Base-by-base conservation (phyloP, 1,284 basidiomycete genomes). In the Coniferiporia sulphurascens region DNA sequence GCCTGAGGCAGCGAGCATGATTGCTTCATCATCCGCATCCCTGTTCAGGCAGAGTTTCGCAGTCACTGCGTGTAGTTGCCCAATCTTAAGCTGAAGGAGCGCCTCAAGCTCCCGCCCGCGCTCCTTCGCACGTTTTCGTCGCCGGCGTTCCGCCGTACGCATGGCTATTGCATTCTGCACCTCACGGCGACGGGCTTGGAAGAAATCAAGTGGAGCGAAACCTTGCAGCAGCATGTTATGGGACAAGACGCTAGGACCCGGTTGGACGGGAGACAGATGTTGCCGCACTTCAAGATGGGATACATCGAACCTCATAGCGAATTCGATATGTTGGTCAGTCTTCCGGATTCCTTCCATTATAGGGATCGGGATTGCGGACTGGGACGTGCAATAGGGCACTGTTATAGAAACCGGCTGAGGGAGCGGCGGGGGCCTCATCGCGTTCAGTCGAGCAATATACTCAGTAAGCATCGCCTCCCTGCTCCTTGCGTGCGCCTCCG, bases 111-210 rank as follows among this genome's bases (percentile, higher is more conserved):
- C 60, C 22, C 54, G 45, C 5, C 36, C 35, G 15, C 56, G 59
- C 38, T 61, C 60, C 44, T 61, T 61, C n/a, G 49, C 50, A 21
- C 43, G 49, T 36, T 61, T 61, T 22, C 60, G 38, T 19, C 38
- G 21, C 27, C 45, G 41, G 17, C 60, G 50, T 35, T 54, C 56
- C n/a, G 44, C 19, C 9, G 56, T 35, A 15, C 60, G 55, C 56
- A 56, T 13, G 9, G 60, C 45, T n/a, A 55, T 45, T 15, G 52
- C 45, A 22, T 38, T 50, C 44, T 62, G 55, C 34, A 62, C 43
- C 51, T 62, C 60, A 19, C 48, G 38, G 19, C 50, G 50, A 36
- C 59, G 55, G 3, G 45, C 27, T 21, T 51, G 41, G 2, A 55
- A 21, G 41, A 60, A 60, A 6, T 56, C 50, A 6, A 56, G n/a